phyloP scores from a whole-genome alignment of 768 basidiomycete genomes.

The Strobilomyces confusus region DNA sequence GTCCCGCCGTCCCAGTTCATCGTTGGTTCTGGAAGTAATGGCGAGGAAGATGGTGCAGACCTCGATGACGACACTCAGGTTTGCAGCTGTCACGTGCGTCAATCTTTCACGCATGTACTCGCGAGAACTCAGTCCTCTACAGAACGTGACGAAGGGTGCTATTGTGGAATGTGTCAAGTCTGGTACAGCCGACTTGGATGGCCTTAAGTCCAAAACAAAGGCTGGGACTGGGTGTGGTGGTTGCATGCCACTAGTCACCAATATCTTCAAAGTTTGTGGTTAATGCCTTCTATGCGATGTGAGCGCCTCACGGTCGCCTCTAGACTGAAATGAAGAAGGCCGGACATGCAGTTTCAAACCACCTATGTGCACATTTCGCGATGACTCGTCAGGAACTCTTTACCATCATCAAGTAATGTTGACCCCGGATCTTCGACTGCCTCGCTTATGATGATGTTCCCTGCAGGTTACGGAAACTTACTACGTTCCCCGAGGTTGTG shows the following conservation, averaged over 20 bases:
- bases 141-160: slow-evolving; percentile 63
- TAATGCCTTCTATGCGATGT: not conserved
- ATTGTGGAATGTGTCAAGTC: slow-evolving; percentile 48
- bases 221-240: slow-evolving; percentile 72
- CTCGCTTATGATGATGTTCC: not conserved
- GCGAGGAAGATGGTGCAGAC: slow-evolving; percentile 57
- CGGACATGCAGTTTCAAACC: slow-evolving; percentile 53
- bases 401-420: slow-evolving; percentile 46
- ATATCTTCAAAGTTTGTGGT: slow-evolving; percentile 34
- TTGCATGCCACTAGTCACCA: slow-evolving; percentile 55
- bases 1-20: slow-evolving; percentile 65
- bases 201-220: slow-evolving; percentile 64
- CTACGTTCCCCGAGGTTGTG: slow-evolving; percentile 55
- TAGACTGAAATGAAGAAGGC: slow-evolving; percentile 65
- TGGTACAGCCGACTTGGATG: slow-evolving; percentile 46
- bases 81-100: slow-evolving; percentile 60
- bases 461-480: slow-evolving; percentile 52
- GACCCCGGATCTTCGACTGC: not conserved
- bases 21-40: slow-evolving; percentile 46
- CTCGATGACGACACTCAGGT: slow-evolving; percentile 70
- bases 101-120: not conserved
- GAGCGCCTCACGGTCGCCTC: slow-evolving; percentile 8
- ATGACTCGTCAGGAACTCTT: slow-evolving; percentile 66
- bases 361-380: slow-evolving; percentile 63
- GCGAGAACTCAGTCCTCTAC: not conserved